A percentile compares a stretch with the other conserved stretches of the same genome.
Conservation (phyloP, 2,329 filamentous ascomycete species). For the Coniochaeta pulveracea region DNA sequence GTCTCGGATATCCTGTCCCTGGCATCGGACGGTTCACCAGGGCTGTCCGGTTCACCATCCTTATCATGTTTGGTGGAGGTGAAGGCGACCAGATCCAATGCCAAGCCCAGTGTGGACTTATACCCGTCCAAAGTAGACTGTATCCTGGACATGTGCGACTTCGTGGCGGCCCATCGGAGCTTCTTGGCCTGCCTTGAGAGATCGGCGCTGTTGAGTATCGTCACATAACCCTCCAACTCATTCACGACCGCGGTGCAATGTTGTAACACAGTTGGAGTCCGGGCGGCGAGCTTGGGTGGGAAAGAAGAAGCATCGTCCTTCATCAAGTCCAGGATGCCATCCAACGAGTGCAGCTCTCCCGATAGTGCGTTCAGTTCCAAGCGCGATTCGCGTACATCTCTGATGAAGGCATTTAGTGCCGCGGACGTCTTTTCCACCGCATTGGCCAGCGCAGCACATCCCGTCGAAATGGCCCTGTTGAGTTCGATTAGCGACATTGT, state of each 20-base stretch:
- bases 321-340: slow-evolving; percentile 24
- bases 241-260: slow-evolving; percentile 23
- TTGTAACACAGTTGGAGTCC: slow-evolving; percentile 22
- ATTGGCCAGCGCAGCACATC: slow-evolving; percentile 23
- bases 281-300: slow-evolving; percentile 21
- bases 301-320: slow-evolving; percentile 25
- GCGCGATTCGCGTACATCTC: slow-evolving; percentile 27
- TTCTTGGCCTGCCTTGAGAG: slow-evolving; percentile 24
- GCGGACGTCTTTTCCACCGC: slow-evolving; percentile 21
- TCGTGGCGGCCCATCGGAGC: slow-evolving; percentile 22
- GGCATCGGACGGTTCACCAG: slow-evolving; percentile 12
- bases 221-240: slow-evolving; percentile 22
- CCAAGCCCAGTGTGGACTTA: slow-evolving; percentile 24
- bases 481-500: background rate
- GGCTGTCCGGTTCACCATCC: background rate
- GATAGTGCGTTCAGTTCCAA: slow-evolving; percentile 25
- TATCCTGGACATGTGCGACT: slow-evolving; percentile 19
- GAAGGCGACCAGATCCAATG: slow-evolving; percentile 26
- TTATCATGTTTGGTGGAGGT: slow-evolving; percentile 7
- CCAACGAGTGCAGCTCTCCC: slow-evolving; percentile 28
- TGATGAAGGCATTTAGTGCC: slow-evolving; percentile 23
- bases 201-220: slow-evolving; percentile 17
- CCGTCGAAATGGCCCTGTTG: slow-evolving; percentile 23
- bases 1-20: slow-evolving; percentile 20
- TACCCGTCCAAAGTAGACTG: slow-evolving; percentile 24